A percentile compares a stretch with the other conserved stretches of the same genome.
These are phyloP conservation scores for Solanum chiquidenum DNA, from an alignment of 257 asterid species.

Conservation along the genomic window DNA sequence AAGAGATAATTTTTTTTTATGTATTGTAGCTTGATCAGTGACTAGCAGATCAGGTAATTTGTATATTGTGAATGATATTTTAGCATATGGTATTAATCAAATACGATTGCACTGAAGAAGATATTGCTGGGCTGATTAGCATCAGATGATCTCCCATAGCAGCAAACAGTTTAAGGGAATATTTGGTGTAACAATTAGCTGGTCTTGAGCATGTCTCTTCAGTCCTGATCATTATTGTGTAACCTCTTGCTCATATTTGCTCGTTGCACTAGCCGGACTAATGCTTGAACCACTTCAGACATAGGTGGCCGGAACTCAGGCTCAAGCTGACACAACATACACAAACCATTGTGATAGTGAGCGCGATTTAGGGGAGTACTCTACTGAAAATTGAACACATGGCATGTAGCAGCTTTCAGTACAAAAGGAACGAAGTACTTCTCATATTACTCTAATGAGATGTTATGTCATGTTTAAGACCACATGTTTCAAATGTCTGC, in stretches of 20 bases:
- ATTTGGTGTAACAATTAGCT: not conserved
- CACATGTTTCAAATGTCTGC: not conserved
- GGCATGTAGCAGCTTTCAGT: not conserved
- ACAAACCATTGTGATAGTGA: not conserved
- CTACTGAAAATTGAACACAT: not conserved
- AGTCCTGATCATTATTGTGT: not conserved
- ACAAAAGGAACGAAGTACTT: too few relatives aligned
- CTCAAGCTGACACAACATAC: conserved; percentile 49
- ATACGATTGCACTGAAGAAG: not conserved
- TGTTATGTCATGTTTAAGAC: not conserved
- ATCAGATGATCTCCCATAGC: not conserved
- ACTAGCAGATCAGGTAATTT: not conserved
- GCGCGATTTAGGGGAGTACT: not conserved
- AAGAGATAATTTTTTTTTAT: too few relatives aligned
- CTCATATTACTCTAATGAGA: not conserved
- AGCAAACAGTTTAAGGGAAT: not conserved
- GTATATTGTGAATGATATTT: not conserved
- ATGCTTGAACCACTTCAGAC: conserved; percentile 92
- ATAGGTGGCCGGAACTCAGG: conserved; percentile 98
- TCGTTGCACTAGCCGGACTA: conserved; percentile 78
- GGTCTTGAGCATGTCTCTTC: not conserved
- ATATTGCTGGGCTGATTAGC: not conserved
- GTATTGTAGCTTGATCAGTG: not conserved
- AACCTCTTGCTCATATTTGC: conserved; percentile 13
- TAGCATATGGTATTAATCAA: not conserved